Conservation (phyloP, 306 rosid genomes). For the Delonix regia region DNA sequence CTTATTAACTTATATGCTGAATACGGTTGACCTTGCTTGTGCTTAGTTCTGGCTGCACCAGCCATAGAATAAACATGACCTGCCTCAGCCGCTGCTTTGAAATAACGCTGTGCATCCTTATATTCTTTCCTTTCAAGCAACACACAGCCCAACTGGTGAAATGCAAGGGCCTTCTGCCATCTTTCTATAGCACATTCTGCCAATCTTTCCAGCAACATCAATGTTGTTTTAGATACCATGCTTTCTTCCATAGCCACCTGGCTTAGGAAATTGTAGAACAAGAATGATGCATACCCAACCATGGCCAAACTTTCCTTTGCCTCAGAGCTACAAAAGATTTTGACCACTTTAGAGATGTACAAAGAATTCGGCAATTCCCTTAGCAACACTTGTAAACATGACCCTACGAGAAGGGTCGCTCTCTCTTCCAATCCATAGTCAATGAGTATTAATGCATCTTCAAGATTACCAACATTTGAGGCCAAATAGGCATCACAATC, state of each 20-base stretch:
- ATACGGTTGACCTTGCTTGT: slow-evolving; percentile 73
- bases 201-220: slow-evolving; percentile 71
- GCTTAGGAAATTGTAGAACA: slow-evolving; percentile 73
- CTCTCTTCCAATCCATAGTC: slow-evolving; percentile 78
- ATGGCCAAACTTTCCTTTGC: slow-evolving; percentile 58
- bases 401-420: slow-evolving; percentile 66
- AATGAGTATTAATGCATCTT: slow-evolving; percentile 71
- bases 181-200: slow-evolving; percentile 58
- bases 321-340: slow-evolving; percentile 51
- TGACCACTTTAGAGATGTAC: slow-evolving; percentile 49
- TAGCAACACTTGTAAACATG: slow-evolving; percentile 74
- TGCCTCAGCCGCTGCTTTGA: slow-evolving; percentile 62
- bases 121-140: slow-evolving; percentile 68
- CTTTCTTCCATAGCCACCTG: slow-evolving; percentile 80
- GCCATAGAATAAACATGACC: slow-evolving; percentile 79
- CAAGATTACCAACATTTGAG: slow-evolving; percentile 52
- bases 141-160: slow-evolving; percentile 76
- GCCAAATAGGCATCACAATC: slow-evolving; percentile 72
- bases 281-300: slow-evolving; percentile 63
- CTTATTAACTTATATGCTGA: slow-evolving; percentile 72
- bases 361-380: slow-evolving; percentile 71
- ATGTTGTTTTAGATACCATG: slow-evolving; percentile 61
- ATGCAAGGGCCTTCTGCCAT: slow-evolving; percentile 74
- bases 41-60: slow-evolving; percentile 76
- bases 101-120: slow-evolving; percentile 56